Evolutionary conservation across 1,284 basidiomycete genomes (phyloP).

Genomic region (Trametes versicolor): DNA sequence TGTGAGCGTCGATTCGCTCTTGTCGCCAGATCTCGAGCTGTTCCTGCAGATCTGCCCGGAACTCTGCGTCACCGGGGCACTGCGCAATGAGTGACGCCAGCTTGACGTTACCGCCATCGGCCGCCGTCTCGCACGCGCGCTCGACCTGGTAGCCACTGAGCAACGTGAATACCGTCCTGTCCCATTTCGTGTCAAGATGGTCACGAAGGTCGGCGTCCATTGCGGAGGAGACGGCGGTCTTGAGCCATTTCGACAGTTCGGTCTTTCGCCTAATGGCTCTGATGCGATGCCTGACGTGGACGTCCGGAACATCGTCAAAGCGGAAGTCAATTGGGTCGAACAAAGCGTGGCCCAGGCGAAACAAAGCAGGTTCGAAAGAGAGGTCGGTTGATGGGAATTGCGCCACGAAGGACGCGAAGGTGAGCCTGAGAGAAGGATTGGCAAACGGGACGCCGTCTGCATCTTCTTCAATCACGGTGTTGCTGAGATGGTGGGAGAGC

Average conservation of each 20-base stretch:
- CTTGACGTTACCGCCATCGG: slow-evolving; percentile 83
- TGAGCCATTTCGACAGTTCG: slow-evolving; percentile 88
- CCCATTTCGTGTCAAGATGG: slow-evolving; percentile 55
- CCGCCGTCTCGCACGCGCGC: slow-evolving; percentile 81
- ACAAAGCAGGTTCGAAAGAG: slow-evolving; percentile 83
- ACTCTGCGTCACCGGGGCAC: slow-evolving; percentile 83
- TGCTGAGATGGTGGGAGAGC: slow-evolving; percentile 81
- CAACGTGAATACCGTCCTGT: slow-evolving; percentile 74
- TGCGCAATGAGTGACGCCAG: slow-evolving; percentile 95
- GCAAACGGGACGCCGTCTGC: slow-evolving; percentile 68
- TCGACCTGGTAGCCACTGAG: slow-evolving; percentile 91
- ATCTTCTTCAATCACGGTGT: slow-evolving; percentile 73
- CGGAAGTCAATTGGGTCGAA: slow-evolving; percentile 88
- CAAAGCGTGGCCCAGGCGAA: slow-evolving; percentile 89
- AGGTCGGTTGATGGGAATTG: slow-evolving; percentile 81
- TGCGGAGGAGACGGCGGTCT: slow-evolving; percentile 74
- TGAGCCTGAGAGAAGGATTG: slow-evolving; percentile 63
- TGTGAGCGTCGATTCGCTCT: slow-evolving; percentile 78
- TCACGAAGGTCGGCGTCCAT: slow-evolving; percentile 83
- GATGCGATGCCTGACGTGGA: slow-evolving; percentile 70
- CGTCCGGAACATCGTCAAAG: slow-evolving; percentile 60
- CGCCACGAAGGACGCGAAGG: slow-evolving; percentile 83
- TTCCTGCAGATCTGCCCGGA: slow-evolving; percentile 77
- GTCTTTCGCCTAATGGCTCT: slow-evolving; percentile 79
- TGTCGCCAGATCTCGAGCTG: slow-evolving; percentile 91